These are phyloP conservation scores for Solanum chilense DNA, from an alignment of 257 asterid species.

Conservation along the genomic window DNA sequence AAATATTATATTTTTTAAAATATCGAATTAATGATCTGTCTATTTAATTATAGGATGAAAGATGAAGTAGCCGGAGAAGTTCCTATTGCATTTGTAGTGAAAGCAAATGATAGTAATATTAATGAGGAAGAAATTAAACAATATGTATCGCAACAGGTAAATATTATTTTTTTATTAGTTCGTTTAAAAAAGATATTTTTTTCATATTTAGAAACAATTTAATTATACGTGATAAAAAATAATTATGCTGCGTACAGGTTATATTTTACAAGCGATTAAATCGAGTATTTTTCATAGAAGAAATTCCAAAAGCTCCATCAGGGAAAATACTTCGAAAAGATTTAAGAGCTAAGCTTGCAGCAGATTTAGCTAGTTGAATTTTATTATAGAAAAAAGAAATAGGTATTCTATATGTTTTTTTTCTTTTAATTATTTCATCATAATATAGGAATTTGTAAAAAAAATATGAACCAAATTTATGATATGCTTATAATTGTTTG, in stretches of 20 bases:
- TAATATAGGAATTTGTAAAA: background rate
- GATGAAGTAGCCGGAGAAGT: slow-evolving; percentile 21
- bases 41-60: slow-evolving; percentile 1
- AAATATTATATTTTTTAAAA: background rate
- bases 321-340: slow-evolving; percentile 1
- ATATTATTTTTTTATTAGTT: background rate
- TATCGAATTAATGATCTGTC: background rate
- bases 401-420: background rate
- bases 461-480: background rate
- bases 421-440: background rate
- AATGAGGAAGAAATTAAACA: background rate
- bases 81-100: slow-evolving; percentile 11
- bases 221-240: rapidly evolving
- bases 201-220: background rate
- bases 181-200: background rate
- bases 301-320: background rate
- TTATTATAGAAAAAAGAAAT: background rate
- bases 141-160: slow-evolving; percentile 13
- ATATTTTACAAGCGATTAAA: slow-evolving; percentile 3
- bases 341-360: slow-evolving; percentile 20
- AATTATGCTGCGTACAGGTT: background rate
- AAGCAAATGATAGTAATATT: background rate
- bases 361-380: background rate
- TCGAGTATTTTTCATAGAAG: background rate
- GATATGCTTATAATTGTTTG: background rate